Evolutionary conservation across 768 basidiomycete genomes (phyloP).

Genomic region (Macrolepiota fuliginosa): DNA sequence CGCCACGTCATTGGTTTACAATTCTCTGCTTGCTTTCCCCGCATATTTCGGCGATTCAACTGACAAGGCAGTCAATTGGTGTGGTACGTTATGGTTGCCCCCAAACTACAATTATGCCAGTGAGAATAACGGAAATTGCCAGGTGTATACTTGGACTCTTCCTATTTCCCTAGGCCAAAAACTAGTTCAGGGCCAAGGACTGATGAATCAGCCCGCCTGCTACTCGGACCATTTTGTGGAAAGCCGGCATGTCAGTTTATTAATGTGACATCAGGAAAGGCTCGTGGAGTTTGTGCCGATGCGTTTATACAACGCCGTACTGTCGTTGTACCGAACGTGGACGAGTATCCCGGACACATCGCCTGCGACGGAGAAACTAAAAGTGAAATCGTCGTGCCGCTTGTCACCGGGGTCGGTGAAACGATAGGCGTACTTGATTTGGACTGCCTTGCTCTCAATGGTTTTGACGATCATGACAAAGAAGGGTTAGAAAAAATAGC

Average conservation of each 20-base stretch:
- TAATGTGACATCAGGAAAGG: constrained; percentile 46
- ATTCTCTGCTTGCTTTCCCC: constrained; percentile 67
- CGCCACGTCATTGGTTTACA: constrained; percentile 77
- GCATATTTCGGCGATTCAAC: constrained; percentile 59
- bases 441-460: constrained; percentile 71
- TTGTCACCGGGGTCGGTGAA: constrained; percentile 41
- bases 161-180: constrained; percentile 54
- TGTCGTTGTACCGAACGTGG: constrained; percentile 74
- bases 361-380: constrained; percentile 90
- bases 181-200: constrained; percentile 16
- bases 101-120: neutral
- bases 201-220: constrained; percentile 34
- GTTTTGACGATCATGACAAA: constrained; percentile 77
- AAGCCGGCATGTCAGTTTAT: constrained; percentile 92
- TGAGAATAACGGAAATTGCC: constrained; percentile 3
- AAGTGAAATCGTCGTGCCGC: constrained; percentile 87
- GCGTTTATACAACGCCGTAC: constrained; percentile 59
- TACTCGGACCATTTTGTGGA: constrained; percentile 86
- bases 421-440: constrained; percentile 75
- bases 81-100: constrained; percentile 58
- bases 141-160: constrained; percentile 86
- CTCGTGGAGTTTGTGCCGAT: constrained; percentile 84
- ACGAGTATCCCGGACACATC: constrained; percentile 87
- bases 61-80: constrained; percentile 85
- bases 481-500: constrained; percentile 76